Evolutionary conservation across 2,329 filamentous ascomycete species (phyloP).

Genomic region (Huntiella decipiens): DNA sequence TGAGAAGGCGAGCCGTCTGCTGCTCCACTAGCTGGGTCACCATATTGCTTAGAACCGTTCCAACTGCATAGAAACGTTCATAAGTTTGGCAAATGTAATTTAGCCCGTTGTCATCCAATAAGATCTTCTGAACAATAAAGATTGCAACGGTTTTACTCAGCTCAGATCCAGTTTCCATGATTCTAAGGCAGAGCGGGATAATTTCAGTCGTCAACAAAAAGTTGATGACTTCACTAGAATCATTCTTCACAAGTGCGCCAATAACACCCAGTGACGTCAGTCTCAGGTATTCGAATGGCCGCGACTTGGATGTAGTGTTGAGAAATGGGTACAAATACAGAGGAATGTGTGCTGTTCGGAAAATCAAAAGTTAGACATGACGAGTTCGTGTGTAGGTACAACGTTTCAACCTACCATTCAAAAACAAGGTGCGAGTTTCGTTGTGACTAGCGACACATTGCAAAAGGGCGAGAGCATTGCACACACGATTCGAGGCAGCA

Average conservation of each 20-base stretch:
- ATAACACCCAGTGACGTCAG: slow-evolving; percentile 93
- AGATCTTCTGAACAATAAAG: slow-evolving; percentile 98
- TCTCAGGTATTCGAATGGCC: slow-evolving; percentile 92
- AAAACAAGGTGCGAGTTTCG: slow-evolving; percentile 80
- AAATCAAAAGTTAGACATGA: not conserved
- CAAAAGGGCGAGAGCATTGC: slow-evolving; percentile 84
- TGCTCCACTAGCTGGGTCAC: slow-evolving; percentile 93
- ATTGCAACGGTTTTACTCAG: slow-evolving; percentile 98
- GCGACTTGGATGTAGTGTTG: slow-evolving; percentile 95
- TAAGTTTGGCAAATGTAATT: slow-evolving; percentile 99
- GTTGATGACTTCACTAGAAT: slow-evolving; percentile 96
- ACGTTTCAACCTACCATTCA: slow-evolving; percentile 49
- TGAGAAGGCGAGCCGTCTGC: slow-evolving; percentile 84
- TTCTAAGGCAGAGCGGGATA: slow-evolving; percentile 87
- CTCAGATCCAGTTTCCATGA: slow-evolving; percentile 98
- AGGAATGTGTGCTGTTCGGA: slow-evolving; percentile 65
- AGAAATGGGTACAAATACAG: slow-evolving; percentile 96
- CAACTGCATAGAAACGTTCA: slow-evolving; percentile 93
- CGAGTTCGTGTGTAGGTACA: not conserved
- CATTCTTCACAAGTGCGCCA: slow-evolving; percentile 93
- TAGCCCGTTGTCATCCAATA: slow-evolving; percentile 87
- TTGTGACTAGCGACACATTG: slow-evolving; percentile 97
- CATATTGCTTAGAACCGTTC: slow-evolving; percentile 96
- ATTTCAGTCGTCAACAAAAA: slow-evolving; percentile 97
- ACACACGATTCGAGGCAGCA: slow-evolving; percentile 91